phyloP scores from a whole-genome alignment of 2,329 filamentous ascomycete species.

The Aspergillus intermedius region DNA sequence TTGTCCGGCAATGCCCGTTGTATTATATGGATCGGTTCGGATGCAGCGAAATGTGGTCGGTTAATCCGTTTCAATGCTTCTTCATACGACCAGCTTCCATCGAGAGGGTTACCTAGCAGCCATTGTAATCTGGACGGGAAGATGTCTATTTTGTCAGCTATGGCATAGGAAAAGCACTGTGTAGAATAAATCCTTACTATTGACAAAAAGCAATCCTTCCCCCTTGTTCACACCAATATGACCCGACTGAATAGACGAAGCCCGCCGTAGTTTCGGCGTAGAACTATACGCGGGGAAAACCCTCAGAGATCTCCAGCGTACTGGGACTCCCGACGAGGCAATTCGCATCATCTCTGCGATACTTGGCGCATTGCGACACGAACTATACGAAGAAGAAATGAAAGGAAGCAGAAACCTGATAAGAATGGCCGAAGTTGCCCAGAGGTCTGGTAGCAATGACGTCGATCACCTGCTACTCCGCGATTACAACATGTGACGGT shows the following conservation, averaged over 20 bases:
- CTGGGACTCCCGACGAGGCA: constrained; percentile 5
- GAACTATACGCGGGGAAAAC: constrained; percentile 6
- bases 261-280: constrained; percentile 20
- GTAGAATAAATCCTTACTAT: constrained; percentile 54
- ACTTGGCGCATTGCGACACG: neutral
- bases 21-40: constrained; percentile 51
- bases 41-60: constrained; percentile 45
- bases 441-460: constrained; percentile 3
- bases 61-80: constrained; percentile 48
- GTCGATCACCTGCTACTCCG: constrained; percentile 3
- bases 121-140: constrained; percentile 73
- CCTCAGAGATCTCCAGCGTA: constrained; percentile 4
- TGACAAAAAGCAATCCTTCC: constrained; percentile 82
- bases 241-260: constrained; percentile 62
- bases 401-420: neutral
- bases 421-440: neutral
- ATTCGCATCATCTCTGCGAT: constrained; percentile 16
- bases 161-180: neutral
- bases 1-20: constrained; percentile 57
- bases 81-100: constrained; percentile 40
- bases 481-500: neutral
- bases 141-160: constrained; percentile 52
- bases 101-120: constrained; percentile 49
- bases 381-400: neutral
- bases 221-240: constrained; percentile 72